Evolutionary conservation across 1,139 yeast genomes (phyloP).

Genomic region (Hansenula lynferdii): DNA sequence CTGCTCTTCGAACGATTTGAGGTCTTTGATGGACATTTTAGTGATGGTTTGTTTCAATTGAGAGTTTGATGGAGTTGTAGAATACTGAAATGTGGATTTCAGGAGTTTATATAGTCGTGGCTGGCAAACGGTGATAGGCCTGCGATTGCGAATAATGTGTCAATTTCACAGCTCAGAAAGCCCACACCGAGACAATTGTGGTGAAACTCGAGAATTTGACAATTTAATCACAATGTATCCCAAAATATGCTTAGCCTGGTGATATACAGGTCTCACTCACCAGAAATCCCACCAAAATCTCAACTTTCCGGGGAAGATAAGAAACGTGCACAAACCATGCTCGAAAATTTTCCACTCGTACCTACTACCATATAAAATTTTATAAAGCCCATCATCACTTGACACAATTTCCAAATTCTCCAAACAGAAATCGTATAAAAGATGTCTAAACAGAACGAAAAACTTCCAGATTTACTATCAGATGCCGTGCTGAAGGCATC

Average conservation of each 20-base stretch:
- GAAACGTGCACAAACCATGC: background rate
- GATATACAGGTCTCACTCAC: too few relatives aligned
- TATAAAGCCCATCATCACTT: background rate
- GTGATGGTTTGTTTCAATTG: too few relatives aligned
- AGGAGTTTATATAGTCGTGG: constrained; percentile 1
- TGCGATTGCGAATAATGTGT: constrained; percentile 3
- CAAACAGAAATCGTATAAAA: constrained; percentile 1
- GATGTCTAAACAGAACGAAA: constrained; percentile 31
- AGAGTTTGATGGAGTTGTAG: too few relatives aligned
- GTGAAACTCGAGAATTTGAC: too few relatives aligned
- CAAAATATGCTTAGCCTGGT: too few relatives aligned
- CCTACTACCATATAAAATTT: too few relatives aligned
- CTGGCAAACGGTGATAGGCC: constrained; percentile 1
- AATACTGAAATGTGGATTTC: background rate
- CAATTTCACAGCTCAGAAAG: background rate
- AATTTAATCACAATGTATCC: too few relatives aligned
- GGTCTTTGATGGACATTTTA: background rate
- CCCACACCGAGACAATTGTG: too few relatives aligned
- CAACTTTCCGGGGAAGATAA: background rate
- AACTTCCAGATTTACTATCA: constrained; percentile 60
- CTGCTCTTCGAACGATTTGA: background rate
- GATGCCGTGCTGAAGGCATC: constrained; percentile 91
- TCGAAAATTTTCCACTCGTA: constrained; percentile 1
- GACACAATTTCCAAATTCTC: background rate
- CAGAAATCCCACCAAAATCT: too few relatives aligned